Evolutionary conservation across 2,329 filamentous ascomycete species (phyloP), one percentile per base, ranked within the genome.

Genomic region (Ascosphaera pollenicola): DNA sequence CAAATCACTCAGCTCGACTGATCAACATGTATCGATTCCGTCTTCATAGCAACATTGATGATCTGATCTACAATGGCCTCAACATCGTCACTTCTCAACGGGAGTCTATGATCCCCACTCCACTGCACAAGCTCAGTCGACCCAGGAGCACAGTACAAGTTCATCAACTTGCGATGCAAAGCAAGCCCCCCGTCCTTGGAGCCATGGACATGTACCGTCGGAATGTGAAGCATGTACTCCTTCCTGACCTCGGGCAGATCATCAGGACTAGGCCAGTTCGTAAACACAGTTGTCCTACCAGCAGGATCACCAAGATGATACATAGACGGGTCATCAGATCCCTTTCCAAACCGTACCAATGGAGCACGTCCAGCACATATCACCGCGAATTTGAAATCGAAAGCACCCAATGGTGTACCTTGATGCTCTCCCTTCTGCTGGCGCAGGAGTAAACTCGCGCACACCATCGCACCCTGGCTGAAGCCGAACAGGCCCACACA

Each of bases 21-120:
- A 24, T 24, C 21, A 24, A 24, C 21, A 24, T 4, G 21, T 24
- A 24, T 24, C 5, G 21, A 24, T 24, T 10, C 21, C 4, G 21
- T 24, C 21, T 24, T 24, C 5, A 4, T 4, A 24, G 67, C 68
- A 30, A 72, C 50, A 17, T 62, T 57, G 28, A 73, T 53, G 21
- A 75, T 67, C 37, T 64, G 61, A 8, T 60, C 54, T 8, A 68
- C 43, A 31, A 79, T 58, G 8, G 54, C 60, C 37, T 69, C 61
- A 2, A 84, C 75, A 54, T 84, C 78, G 21, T 55, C 58, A 17
- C 58, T 61, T 60, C 78, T 79, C 42, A 85, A 65, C 2, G 78
- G 76, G 37, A 87, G 61, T 4, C 79, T 60, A 52, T 87, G 80
- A 1, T 64, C 66, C 0, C 77, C 79, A 41, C 80, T 68, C 80